These are phyloP conservation scores for Samsoniella hepiali DNA, from an alignment of 2,329 filamentous ascomycete genomes.

Conservation along the genomic window DNA sequence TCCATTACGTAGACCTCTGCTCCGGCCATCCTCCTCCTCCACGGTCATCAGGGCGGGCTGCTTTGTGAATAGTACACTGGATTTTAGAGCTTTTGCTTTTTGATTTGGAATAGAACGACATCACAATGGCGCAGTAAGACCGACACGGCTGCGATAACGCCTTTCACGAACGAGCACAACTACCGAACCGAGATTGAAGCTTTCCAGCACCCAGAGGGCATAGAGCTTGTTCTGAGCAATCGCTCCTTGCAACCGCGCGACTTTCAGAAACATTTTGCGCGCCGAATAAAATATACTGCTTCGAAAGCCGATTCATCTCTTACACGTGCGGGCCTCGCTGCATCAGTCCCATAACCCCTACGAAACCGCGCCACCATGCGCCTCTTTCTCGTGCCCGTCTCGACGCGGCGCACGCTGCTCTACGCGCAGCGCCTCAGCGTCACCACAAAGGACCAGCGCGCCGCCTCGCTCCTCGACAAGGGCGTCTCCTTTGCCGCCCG, in stretches of 20 bases:
- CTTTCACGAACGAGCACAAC: no score
- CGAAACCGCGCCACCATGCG: constrained; percentile 60
- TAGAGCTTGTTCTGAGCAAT: neutral
- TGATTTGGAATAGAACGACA: neutral
- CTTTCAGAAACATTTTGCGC: neutral
- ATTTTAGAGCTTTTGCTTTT: neutral
- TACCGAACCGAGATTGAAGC: no score
- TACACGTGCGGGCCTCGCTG: neutral
- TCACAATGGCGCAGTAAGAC: neutral
- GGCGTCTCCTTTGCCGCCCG: constrained; percentile 67
- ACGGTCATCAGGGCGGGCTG: neutral
- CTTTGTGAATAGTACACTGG: neutral
- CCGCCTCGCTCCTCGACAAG: constrained; percentile 61
- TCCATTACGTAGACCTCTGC: constrained; percentile 9
- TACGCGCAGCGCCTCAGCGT: constrained; percentile 78
- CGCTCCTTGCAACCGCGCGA: neutral
- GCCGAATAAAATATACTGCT: neutral
- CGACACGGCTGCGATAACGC: no score
- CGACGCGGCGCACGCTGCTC: constrained; percentile 83
- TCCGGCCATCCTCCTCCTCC: neutral
- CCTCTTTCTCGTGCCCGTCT: constrained; percentile 89
- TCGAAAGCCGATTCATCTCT: neutral
- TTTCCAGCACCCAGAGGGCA: neutral
- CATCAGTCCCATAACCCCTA: neutral
- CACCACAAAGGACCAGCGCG: constrained; percentile 45